Percentiles rank a stretch among this genome's conserved stretches.
Conservation (phyloP, 345 rosid genomes). For the Lumnitzera racemosa region DNA sequence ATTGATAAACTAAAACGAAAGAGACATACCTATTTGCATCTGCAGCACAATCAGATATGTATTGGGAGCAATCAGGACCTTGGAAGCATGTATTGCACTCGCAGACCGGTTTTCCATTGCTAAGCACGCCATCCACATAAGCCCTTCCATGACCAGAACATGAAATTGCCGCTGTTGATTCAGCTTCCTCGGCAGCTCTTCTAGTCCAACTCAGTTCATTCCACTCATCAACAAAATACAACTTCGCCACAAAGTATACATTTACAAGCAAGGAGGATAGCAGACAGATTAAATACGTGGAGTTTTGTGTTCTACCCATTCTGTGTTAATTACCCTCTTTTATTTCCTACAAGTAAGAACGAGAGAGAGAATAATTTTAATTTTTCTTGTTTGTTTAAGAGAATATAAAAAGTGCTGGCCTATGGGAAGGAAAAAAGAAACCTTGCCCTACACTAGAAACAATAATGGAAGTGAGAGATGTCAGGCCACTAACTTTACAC, state of each 20-base stretch:
- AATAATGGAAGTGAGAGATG: no score
- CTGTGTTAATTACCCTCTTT: no score
- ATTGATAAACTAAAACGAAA: no score
- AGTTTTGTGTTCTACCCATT: no score
- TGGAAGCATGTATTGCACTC: slow-evolving; percentile 58
- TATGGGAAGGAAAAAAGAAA: no score
- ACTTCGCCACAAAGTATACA: slow-evolving; percentile 12
- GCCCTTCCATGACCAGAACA: slow-evolving; percentile 79
- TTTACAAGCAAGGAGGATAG: slow-evolving; percentile 3
- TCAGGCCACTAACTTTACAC: no score
- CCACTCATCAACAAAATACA: slow-evolving; percentile 13
- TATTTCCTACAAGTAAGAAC: no score
- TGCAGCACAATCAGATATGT: slow-evolving; percentile 32
- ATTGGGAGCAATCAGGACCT: slow-evolving; percentile 44
- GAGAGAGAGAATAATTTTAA: no score
- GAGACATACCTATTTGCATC: slow-evolving; percentile 37
- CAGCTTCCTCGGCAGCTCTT: slow-evolving; percentile 55
- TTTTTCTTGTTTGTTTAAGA: no score
- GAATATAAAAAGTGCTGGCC: no score
- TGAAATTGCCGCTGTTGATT: slow-evolving; percentile 40
- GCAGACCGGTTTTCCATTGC: slow-evolving; percentile 26
- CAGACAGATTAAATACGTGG: no score
- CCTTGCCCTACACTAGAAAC: no score
- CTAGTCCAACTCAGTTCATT: slow-evolving; percentile 40
- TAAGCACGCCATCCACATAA: slow-evolving; percentile 47